Conservation (phyloP, 345 rosid species). For the Firmiana major region DNA sequence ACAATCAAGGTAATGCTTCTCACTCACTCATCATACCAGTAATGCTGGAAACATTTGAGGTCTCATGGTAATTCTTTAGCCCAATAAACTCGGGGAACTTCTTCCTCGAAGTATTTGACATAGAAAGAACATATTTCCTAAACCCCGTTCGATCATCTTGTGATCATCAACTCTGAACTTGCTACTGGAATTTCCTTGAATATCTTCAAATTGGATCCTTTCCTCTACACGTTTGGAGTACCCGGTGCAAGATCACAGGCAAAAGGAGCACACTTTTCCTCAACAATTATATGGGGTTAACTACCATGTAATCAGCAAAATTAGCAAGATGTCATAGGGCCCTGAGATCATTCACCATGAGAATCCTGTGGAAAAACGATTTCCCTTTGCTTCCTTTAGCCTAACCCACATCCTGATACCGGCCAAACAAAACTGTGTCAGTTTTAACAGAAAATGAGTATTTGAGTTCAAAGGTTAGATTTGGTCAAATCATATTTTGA, state of each 20-base stretch:
- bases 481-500: neutral
- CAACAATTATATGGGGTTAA: slow-evolving; percentile 4
- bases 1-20: neutral
- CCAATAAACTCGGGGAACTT: neutral
- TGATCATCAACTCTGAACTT: slow-evolving; percentile 9
- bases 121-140: neutral
- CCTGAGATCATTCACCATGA: slow-evolving; percentile 14
- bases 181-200: neutral
- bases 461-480: neutral
- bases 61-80: neutral
- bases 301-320: slow-evolving; percentile 7
- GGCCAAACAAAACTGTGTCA: neutral
- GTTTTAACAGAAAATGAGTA: neutral
- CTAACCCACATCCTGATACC: slow-evolving; percentile 34
- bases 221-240: slow-evolving; percentile 8
- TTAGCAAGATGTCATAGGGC: neutral
- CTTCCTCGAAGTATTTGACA: neutral
- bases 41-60: neutral
- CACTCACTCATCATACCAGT: neutral
- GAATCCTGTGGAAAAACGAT: slow-evolving; percentile 4
- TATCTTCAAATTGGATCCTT: slow-evolving; percentile 1
- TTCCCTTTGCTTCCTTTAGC: neutral
- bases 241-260: neutral
- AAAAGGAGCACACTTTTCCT: slow-evolving; percentile 6
- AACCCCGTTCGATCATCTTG: neutral